phyloP scores from a whole-genome alignment of 2,329 filamentous ascomycete genomes.

The Passalora sequoiae region DNA sequence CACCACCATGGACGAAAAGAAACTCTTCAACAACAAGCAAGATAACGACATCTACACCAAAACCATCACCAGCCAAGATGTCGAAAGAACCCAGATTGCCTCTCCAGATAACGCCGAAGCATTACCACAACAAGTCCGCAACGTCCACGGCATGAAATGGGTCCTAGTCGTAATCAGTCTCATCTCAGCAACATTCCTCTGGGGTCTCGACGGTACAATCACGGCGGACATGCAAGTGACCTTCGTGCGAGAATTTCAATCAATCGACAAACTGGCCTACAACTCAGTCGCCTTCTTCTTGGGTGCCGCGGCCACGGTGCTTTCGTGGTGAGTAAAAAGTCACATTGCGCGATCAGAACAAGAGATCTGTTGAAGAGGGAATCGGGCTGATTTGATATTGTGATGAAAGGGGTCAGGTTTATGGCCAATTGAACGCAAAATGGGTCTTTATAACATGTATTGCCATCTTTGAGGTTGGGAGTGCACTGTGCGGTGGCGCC shows the following conservation, averaged over 20 bases:
- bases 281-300: conserved; percentile 24
- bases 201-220: conserved; percentile 9
- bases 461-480: conserved; percentile 28
- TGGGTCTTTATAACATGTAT: conserved; percentile 24
- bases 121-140: not conserved
- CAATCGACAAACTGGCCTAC: conserved; percentile 4
- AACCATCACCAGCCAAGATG: too few relatives aligned
- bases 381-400: too few relatives aligned
- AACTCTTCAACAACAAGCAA: too few relatives aligned
- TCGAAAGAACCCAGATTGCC: too few relatives aligned
- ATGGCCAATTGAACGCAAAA: conserved; percentile 28
- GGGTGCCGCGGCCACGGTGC: conserved; percentile 20
- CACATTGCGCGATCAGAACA: too few relatives aligned
- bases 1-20: too few relatives aligned
- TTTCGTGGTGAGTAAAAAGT: conserved; percentile 10
- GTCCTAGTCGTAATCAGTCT: not conserved
- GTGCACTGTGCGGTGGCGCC: conserved; percentile 33
- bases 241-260: not conserved
- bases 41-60: too few relatives aligned
- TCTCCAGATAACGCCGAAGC: not conserved
- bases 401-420: conserved; percentile 26
- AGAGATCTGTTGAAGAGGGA: too few relatives aligned
- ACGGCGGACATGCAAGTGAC: conserved; percentile 5
- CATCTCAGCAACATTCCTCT: not conserved
- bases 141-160: conserved; percentile 3